A percentile compares a stretch with the other conserved stretches of the same genome.
These are phyloP conservation scores for Cicer pinnatifidum DNA, from an alignment of 306 rosid genomes.

Conservation along the genomic window DNA sequence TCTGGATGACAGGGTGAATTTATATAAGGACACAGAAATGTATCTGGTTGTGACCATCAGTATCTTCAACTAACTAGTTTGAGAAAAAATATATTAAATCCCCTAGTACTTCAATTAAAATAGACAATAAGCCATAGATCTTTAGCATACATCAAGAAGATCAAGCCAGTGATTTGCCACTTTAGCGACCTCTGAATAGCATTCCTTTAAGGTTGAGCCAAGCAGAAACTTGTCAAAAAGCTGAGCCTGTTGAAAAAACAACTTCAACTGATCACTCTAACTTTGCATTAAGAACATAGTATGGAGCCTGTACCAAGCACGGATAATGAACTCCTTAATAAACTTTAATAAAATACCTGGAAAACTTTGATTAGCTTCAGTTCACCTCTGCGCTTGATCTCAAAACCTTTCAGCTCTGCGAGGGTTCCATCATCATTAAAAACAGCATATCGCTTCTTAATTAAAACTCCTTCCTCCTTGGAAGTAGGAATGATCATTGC, in stretches of 20 bases:
- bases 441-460: conserved; percentile 98
- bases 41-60: conserved; percentile 18
- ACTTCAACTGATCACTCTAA: conserved; percentile 30
- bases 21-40: conserved; percentile 24
- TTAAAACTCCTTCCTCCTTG: conserved; percentile 94
- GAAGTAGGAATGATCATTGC: conserved; percentile 99
- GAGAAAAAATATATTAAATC: conserved; percentile 14
- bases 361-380: conserved; percentile 98
- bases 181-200: conserved; percentile 89
- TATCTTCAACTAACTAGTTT: conserved; percentile 40
- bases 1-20: conserved; percentile 54
- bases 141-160: conserved; percentile 88
- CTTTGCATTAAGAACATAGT: conserved; percentile 12
- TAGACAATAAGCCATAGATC: conserved; percentile 35
- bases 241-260: conserved; percentile 69
- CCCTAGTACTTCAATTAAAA: conserved; percentile 35
- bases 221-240: conserved; percentile 94
- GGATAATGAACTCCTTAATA: not conserved
- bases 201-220: conserved; percentile 86
- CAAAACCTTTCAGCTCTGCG: conserved; percentile 99
- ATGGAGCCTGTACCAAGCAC: too few relatives aligned
- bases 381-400: conserved; percentile 99
- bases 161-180: conserved; percentile 96
- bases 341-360: conserved; percentile 68
- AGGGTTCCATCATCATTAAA: conserved; percentile 97